These are phyloP conservation scores for Rosa multiflora DNA, from an alignment of 306 rosid species.

Conservation along the genomic window DNA sequence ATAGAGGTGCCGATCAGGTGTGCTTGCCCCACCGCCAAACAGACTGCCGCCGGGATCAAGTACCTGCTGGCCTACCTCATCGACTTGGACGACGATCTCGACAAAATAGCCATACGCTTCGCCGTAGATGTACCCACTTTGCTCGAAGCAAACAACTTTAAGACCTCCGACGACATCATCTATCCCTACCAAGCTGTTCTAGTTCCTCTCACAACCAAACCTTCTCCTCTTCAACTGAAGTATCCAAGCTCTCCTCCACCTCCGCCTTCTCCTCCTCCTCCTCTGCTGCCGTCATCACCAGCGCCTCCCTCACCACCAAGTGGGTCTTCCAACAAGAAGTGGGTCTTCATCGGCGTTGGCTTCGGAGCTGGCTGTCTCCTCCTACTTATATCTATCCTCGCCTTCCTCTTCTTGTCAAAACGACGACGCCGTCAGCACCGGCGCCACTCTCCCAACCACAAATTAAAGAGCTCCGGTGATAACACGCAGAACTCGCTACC, in stretches of 20 bases:
- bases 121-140: constrained; percentile 32
- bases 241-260: constrained; percentile 15
- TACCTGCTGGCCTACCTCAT: constrained; percentile 52
- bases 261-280: neutral
- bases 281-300: neutral
- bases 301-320: neutral
- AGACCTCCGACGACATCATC: neutral
- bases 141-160: constrained; percentile 48
- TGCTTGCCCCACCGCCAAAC: constrained; percentile 57
- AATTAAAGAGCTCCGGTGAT: neutral
- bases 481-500: neutral
- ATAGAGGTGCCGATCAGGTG: constrained; percentile 59
- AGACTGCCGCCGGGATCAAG: constrained; percentile 40
- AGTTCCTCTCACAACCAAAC: constrained; percentile 38
- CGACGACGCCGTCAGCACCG: neutral
- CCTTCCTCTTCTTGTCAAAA: constrained; percentile 18
- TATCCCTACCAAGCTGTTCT: constrained; percentile 51
- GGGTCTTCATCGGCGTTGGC: constrained; percentile 47
- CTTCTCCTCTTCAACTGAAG: constrained; percentile 1
- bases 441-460: neutral
- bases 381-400: constrained; percentile 18
- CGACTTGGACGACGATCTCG: constrained; percentile 27
- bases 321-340: constrained; percentile 35
- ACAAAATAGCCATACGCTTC: constrained; percentile 41
- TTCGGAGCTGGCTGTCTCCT: constrained; percentile 34